Conservation (phyloP, 202 grass and related monocot species). For the Sporobolus alterniflorus region DNA sequence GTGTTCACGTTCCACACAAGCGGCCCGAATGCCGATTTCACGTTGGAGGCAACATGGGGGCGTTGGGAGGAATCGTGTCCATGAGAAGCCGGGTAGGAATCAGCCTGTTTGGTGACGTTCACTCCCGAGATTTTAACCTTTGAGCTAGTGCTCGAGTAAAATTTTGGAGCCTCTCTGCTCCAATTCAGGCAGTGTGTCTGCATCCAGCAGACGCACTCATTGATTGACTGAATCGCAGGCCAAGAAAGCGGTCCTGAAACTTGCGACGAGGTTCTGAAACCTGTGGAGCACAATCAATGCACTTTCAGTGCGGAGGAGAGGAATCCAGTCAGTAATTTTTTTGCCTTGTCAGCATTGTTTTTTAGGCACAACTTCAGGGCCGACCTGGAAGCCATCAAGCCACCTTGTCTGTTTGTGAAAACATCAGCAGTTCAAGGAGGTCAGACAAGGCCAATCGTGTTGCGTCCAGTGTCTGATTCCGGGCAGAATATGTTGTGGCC, state of each 20-base stretch:
- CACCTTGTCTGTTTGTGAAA: slow-evolving; percentile 22
- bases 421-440: slow-evolving; percentile 46
- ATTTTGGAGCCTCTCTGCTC: background rate
- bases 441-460: slow-evolving; percentile 54
- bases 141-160: background rate
- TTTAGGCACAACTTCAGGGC: no score
- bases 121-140: no score
- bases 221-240: slow-evolving; percentile 27
- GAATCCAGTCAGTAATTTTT: no score
- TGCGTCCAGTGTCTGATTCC: slow-evolving; percentile 26
- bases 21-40: no score
- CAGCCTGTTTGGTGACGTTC: no score
- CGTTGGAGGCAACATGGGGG: no score
- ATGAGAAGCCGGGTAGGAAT: no score
- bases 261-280: slow-evolving; percentile 29
- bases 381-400: slow-evolving; percentile 34
- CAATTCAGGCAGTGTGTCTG: slow-evolving; percentile 32
- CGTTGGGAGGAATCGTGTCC: no score
- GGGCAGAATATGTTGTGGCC: slow-evolving; percentile 18
- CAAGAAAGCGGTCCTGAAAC: slow-evolving; percentile 41
- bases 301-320: slow-evolving; percentile 31
- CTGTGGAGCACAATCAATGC: slow-evolving; percentile 56
- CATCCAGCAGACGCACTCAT: slow-evolving; percentile 17
- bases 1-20: no score
- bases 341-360: no score